phyloP scores from a whole-genome alignment of 805 yeast genomes.

The Candida ascalaphidarum region DNA sequence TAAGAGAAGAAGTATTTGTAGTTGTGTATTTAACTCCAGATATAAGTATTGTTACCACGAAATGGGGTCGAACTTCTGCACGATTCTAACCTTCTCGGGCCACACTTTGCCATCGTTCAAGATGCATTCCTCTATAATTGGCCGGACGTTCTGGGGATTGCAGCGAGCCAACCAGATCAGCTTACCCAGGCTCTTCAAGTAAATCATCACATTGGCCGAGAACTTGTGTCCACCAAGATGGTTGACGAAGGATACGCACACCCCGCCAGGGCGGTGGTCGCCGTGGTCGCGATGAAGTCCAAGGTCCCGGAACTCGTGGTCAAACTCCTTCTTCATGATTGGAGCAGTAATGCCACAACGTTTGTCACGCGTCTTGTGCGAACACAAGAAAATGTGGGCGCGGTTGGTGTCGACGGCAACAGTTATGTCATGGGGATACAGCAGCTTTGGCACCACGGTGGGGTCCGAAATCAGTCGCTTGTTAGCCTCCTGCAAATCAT shows the following conservation, averaged over 20 bases:
- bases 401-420: slow-evolving; percentile 23
- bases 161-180: slow-evolving; percentile 86
- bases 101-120: slow-evolving; percentile 61
- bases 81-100: slow-evolving; percentile 58
- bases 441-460: slow-evolving; percentile 2
- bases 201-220: slow-evolving; percentile 82
- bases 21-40: too few species aligned
- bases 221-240: slow-evolving; percentile 97
- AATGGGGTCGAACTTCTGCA: slow-evolving; percentile 44
- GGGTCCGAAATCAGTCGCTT: slow-evolving; percentile 2
- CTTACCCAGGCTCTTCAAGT: slow-evolving; percentile 56
- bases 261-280: slow-evolving; percentile 72
- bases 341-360: slow-evolving; percentile 95
- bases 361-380: slow-evolving; percentile 87
- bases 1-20: too few species aligned
- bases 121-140: slow-evolving; percentile 71
- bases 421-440: slow-evolving; percentile 13
- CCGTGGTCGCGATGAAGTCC: slow-evolving; percentile 70
- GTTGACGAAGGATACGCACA: slow-evolving; percentile 58
- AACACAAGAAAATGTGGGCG: slow-evolving; percentile 66
- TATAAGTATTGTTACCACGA: slow-evolving; percentile 47
- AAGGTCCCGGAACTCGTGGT: slow-evolving; percentile 57
- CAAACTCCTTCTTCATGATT: slow-evolving; percentile 72
- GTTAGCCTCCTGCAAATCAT: slow-evolving; percentile 17
- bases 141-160: slow-evolving; percentile 64